Percentiles rank a stretch among this genome's conserved stretches.
Conservation (phyloP, 306 rosid genomes). For the Quercus variabilis region DNA sequence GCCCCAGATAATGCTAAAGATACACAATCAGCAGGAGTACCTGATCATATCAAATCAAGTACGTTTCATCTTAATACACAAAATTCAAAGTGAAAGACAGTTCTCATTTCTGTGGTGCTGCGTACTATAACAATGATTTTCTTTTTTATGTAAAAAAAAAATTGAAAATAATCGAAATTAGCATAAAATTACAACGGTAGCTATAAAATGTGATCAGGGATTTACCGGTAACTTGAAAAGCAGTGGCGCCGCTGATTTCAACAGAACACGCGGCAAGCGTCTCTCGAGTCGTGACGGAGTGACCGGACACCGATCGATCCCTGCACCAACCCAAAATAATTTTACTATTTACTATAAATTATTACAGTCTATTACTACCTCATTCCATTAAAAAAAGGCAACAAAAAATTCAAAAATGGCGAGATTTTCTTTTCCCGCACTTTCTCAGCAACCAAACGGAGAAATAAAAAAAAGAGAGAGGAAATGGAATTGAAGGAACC, state of each 20-base stretch:
- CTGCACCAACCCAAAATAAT: constrained; percentile 21
- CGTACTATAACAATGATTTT: no score
- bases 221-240: constrained; percentile 49
- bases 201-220: background rate
- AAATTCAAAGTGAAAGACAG: no score
- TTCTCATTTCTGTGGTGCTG: no score
- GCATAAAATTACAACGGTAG: background rate
- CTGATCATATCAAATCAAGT: constrained; percentile 12
- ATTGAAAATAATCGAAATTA: no score
- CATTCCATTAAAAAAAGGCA: background rate
- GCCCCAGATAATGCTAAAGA: constrained; percentile 62
- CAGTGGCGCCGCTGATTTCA: constrained; percentile 40
- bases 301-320: constrained; percentile 45
- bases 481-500: constrained; percentile 1
- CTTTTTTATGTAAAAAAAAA: no score
- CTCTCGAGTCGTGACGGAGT: constrained; percentile 43
- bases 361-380: no score
- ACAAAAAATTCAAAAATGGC: background rate
- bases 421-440: background rate
- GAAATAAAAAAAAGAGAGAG: background rate
- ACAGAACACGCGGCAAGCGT: constrained; percentile 39
- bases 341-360: background rate
- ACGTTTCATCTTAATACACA: background rate
- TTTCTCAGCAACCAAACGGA: background rate
- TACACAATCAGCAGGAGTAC: constrained; percentile 55